Conservation (phyloP, 768 basidiomycete species). For the Sporobolomyces phaffii region DNA sequence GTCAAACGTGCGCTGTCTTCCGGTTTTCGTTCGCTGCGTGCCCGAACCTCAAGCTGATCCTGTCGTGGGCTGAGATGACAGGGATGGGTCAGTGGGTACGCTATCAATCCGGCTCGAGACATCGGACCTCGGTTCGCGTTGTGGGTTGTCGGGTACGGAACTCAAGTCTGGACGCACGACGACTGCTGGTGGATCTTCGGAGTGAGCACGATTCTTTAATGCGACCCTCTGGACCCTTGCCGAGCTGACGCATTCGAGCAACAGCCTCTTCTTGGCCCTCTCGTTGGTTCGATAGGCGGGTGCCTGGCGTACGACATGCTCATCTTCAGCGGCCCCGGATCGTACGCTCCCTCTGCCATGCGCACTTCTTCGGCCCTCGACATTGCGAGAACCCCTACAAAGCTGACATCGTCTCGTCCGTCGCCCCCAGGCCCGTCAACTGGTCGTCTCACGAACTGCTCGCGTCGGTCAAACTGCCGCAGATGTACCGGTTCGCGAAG, state of each 20-base stretch:
- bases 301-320: constrained; percentile 23
- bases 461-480: not conserved
- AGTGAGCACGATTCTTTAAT: not conserved
- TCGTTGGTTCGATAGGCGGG: constrained; percentile 15
- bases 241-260: not conserved
- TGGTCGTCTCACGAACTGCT: constrained; percentile 8
- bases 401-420: too few species aligned
- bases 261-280: constrained; percentile 17
- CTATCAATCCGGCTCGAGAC: constrained; percentile 30
- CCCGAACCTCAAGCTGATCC: too few species aligned
- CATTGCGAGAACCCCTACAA: too few species aligned
- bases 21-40: too few species aligned
- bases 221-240: not conserved
- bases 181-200: constrained; percentile 32
- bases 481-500: constrained; percentile 22
- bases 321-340: constrained; percentile 27
- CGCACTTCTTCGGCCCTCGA: too few species aligned
- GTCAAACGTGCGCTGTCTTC: constrained; percentile 22
- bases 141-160: constrained; percentile 29
- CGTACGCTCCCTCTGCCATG: not conserved
- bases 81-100: constrained; percentile 21
- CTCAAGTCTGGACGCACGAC: constrained; percentile 25
- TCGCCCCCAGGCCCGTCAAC: constrained; percentile 17
- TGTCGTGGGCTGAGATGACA: not conserved
- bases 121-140: constrained; percentile 30